phyloP scores from a whole-genome alignment of 805 yeast genomes.

The Suhomyces sp. region DNA sequence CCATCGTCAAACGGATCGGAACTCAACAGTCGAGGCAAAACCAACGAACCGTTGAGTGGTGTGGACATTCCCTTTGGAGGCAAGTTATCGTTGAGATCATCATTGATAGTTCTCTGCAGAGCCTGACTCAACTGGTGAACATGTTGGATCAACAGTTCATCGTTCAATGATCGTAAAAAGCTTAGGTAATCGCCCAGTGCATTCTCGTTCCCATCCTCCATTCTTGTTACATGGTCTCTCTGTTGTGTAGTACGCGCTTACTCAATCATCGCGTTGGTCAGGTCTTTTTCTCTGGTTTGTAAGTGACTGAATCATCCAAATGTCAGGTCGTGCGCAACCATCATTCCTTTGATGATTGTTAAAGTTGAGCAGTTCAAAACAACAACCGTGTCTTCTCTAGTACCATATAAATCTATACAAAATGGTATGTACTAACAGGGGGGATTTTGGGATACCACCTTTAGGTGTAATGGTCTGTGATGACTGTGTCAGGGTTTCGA shows the following conservation, averaged over 20 bases:
- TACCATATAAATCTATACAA: not conserved
- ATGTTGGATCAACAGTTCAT: constrained; percentile 21
- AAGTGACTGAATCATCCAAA: too few species aligned
- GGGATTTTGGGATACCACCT: too few species aligned
- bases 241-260: too few species aligned
- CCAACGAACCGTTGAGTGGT: not conserved
- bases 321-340: constrained; percentile 2
- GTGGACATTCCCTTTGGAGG: constrained; percentile 3
- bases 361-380: constrained; percentile 6
- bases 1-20: constrained; percentile 29
- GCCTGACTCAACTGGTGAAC: constrained; percentile 12
- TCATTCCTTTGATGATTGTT: not conserved
- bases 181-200: constrained; percentile 1
- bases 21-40: constrained; percentile 4
- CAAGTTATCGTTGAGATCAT: not conserved
- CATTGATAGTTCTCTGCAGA: constrained; percentile 7
- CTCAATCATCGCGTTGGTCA: too few species aligned
- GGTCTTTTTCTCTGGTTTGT: too few species aligned
- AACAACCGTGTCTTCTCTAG: constrained; percentile 2
- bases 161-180: constrained; percentile 22
- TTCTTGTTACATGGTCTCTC: not conserved
- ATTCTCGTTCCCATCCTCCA: not conserved
- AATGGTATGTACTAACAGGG: constrained; percentile 4
- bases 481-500: too few species aligned
- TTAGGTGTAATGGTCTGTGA: too few species aligned